These are phyloP conservation scores for Rhizophagus prolifer DNA, from an alignment of 192 early-diverging fungal genomes.

Conservation along the genomic window DNA sequence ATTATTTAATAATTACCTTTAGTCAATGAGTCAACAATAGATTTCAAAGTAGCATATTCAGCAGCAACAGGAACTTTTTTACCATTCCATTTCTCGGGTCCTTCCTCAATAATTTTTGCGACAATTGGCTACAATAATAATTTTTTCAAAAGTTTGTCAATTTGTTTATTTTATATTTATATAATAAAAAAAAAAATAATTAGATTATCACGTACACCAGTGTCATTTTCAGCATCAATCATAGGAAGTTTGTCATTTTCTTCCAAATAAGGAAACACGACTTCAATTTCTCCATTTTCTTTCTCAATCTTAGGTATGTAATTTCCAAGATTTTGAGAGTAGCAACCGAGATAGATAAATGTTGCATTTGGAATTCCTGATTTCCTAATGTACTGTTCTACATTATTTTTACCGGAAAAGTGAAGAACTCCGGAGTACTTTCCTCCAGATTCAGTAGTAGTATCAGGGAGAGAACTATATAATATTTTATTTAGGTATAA, in stretches of 20 bases:
- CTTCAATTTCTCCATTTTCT: not conserved
- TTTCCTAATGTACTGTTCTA: conserved; percentile 6
- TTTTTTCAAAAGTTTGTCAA: no score
- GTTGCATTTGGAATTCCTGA: conserved; percentile 6
- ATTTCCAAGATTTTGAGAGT: not conserved
- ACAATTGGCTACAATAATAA: not conserved
- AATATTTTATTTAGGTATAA: not conserved
- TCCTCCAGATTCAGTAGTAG: not conserved
- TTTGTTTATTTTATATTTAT: not conserved
- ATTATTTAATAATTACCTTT: not conserved
- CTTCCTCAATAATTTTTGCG: conserved; percentile 18
- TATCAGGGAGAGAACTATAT: conserved; percentile 1
- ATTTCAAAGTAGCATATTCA: not conserved
- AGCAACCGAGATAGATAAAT: conserved; percentile 1
- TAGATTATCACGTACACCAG: not conserved
- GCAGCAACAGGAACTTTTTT: conserved; percentile 3
- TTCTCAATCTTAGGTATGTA: not conserved
- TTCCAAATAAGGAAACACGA: not conserved
- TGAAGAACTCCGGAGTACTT: not conserved
- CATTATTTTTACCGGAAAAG: not conserved
- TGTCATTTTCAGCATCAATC: not conserved
- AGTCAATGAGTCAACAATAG: not conserved
- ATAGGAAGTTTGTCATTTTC: not conserved
- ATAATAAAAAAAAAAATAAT: no score
- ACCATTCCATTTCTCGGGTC: conserved; percentile 10